Evolutionary conservation across 2,329 filamentous ascomycete species (phyloP), one percentile per base, ranked within the genome.

Genomic region (Rosellinia necatrix): DNA sequence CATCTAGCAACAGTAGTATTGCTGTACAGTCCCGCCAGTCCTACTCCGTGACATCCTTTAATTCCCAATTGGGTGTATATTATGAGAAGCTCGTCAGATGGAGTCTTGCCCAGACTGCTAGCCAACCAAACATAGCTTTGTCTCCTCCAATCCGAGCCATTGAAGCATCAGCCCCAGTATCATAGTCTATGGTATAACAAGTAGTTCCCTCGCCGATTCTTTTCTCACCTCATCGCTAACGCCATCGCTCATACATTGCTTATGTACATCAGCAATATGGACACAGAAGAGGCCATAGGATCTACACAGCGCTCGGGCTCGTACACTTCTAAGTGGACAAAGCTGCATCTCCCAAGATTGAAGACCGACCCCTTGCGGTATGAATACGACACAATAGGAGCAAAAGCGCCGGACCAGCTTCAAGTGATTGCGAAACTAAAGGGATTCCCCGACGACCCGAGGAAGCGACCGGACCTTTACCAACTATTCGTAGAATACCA

Each of bases 261-360:
- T n/a, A n/a, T n/a, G n/a, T 2, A 6, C 30, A 37, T 9, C 22
- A n/a, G n/a, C 32, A 56, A 25, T 12, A 50, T 56, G 46, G 48
- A 27, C 8, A 34, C 29, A 21, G 53, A 52, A 27, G 47, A 56
- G 35, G 19, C 7, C 8, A 25, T 56, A 40, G 53, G 47, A n/a
- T 56, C 53, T 2, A 19, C 27, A 17, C 53, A 56, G 25, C 48
- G 25, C 13, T 56, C 53, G 8, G 53, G 47, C n/a, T 5, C 40
- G 6, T 56, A 56, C n/a, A 27, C 48, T 13, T 56, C 52, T 25
- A 12, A 47, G 32, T 56, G 53, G 46, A 56, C 56, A 25, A 27
- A 40, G 21, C 32, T 59, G 55, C 58, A 61, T 53, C 53, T 42
- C 46, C 54, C 49, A 48, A 52, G 59, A 57, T 52, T 50, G 41